Conservation (phyloP, 164 flowering plant genomes). For the Umbellularia californica region DNA sequence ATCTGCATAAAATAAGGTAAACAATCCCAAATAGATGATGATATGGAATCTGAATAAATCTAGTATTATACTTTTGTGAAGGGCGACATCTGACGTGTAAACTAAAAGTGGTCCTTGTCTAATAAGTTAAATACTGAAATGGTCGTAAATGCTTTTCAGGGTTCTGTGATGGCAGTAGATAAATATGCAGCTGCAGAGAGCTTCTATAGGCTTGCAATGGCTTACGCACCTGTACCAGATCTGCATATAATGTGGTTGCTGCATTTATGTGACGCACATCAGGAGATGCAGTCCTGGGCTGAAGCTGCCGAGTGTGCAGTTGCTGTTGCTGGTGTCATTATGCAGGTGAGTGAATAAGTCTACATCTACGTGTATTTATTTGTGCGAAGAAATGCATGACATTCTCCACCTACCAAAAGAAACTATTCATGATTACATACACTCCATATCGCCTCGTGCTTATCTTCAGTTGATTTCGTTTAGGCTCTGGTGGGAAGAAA, state of each 20-base stretch:
- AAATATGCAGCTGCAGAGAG: slow-evolving; percentile 98
- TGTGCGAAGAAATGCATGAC: background rate
- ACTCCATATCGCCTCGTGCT: background rate
- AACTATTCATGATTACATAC: background rate
- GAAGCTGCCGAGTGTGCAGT: slow-evolving; percentile 99
- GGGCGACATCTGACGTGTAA: too few relatives aligned
- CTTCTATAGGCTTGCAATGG: slow-evolving; percentile 89
- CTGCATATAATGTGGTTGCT: slow-evolving; percentile 99
- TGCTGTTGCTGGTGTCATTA: slow-evolving; percentile 98
- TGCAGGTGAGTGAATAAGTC: slow-evolving; percentile 84
- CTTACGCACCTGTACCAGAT: slow-evolving; percentile 99
- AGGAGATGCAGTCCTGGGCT: slow-evolving; percentile 99
- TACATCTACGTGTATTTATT: background rate
- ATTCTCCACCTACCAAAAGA: background rate
- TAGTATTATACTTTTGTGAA: too few relatives aligned
- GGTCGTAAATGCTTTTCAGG: slow-evolving; percentile 33
- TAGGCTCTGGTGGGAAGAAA: slow-evolving; percentile 97
- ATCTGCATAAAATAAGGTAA: too few relatives aligned
- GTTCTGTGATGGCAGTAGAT: slow-evolving; percentile 72
- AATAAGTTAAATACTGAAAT: slow-evolving; percentile 6
- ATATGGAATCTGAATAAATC: too few relatives aligned
- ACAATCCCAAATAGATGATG: too few relatives aligned
- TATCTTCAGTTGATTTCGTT: slow-evolving; percentile 5
- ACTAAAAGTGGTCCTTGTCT: background rate
- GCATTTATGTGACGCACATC: slow-evolving; percentile 98